A percentile compares a stretch with the other conserved stretches of the same genome.
Conservation (phyloP, 331 rosid species). For the Phaseolus coccineus region DNA sequence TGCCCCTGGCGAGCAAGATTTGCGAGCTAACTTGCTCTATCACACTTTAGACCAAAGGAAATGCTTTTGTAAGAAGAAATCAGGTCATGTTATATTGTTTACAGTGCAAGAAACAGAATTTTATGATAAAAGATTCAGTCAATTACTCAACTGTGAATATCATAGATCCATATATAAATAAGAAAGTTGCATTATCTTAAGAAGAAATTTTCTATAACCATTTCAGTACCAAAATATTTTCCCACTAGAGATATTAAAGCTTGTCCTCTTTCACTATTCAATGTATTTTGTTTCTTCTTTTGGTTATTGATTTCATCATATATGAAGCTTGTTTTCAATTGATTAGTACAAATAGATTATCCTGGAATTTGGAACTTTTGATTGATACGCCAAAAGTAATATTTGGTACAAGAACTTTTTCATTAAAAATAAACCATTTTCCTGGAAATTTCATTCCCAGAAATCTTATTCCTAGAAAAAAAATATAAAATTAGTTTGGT, state of each 20-base stretch:
- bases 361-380: not conserved
- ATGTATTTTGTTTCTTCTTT: conserved; percentile 6
- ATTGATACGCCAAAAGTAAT: not conserved
- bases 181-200: not conserved
- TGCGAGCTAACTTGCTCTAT: not conserved
- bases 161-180: conserved; percentile 7
- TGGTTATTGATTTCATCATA: conserved; percentile 3
- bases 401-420: not conserved
- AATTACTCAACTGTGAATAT: not conserved
- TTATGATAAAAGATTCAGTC: not conserved
- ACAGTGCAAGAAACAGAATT: not conserved
- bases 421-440: too few species aligned
- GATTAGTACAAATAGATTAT: not conserved
- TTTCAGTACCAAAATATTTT: not conserved
- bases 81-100: not conserved
- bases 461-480: too few species aligned
- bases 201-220: not conserved
- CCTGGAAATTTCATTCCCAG: not conserved
- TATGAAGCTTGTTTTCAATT: conserved; percentile 1
- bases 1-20: not conserved
- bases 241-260: conserved; percentile 10
- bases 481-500: not conserved
- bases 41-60: not conserved
- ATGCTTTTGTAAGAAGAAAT: not conserved
- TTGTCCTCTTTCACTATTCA: not conserved